These are phyloP conservation scores for Pseudocercospora ulei DNA, from an alignment of 2,329 filamentous ascomycete species.

Conservation along the genomic window DNA sequence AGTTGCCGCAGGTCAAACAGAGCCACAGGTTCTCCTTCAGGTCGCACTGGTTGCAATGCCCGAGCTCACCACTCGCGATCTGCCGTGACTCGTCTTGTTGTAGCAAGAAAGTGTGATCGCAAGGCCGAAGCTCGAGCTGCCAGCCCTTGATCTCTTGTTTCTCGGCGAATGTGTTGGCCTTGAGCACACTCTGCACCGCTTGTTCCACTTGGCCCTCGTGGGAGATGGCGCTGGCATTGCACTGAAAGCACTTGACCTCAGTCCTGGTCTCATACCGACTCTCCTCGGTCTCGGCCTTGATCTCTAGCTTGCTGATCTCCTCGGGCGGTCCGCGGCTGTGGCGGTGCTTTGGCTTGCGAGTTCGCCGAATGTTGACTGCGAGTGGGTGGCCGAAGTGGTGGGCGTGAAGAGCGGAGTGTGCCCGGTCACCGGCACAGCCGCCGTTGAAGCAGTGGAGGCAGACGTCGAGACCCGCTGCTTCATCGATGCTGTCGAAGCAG, in stretches of 20 bases:
- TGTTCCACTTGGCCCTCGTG: conserved; percentile 56
- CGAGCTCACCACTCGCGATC: conserved; percentile 69
- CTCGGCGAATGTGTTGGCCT: conserved; percentile 82
- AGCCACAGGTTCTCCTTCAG: conserved; percentile 93
- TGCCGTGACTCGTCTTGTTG: conserved; percentile 60
- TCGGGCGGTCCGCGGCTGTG: conserved; percentile 68
- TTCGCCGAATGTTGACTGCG: conserved; percentile 79
- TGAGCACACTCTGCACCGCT: conserved; percentile 72
- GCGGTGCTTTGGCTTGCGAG: conserved; percentile 61
- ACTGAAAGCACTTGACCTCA: conserved; percentile 70
- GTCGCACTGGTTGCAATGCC: conserved; percentile 78
- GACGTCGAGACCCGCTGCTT: conserved; percentile 74
- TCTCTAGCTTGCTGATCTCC: conserved; percentile 92
- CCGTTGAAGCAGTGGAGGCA: conserved; percentile 97
- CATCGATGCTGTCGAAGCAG: conserved; percentile 94
- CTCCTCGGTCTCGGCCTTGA: conserved; percentile 83
- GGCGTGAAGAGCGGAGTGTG: conserved; percentile 67
- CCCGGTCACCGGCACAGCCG: conserved; percentile 68
- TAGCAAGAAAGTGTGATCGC: conserved; percentile 76
- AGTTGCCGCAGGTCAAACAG: conserved; percentile 84
- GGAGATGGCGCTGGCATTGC: conserved; percentile 58
- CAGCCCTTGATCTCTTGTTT: conserved; percentile 96
- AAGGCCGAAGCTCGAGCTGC: conserved; percentile 86
- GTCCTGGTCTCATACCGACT: conserved; percentile 79
- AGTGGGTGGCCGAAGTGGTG: conserved; percentile 63